Evolutionary conservation across 805 yeast species (phyloP), one percentile per base, ranked within the genome.

Genomic region (Nakazawaea anatomiae): DNA sequence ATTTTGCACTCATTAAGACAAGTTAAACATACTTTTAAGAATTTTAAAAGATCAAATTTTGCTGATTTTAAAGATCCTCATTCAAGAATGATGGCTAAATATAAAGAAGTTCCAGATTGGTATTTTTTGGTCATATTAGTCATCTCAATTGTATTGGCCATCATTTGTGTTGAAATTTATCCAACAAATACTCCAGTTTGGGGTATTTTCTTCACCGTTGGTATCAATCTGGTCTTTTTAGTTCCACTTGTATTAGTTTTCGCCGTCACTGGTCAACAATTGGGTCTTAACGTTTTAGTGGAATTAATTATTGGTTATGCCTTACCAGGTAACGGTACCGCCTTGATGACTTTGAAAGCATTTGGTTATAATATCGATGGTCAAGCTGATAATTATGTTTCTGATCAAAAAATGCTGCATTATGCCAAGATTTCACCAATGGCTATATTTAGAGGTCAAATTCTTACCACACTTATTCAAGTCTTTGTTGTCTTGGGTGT

Each of bases 41-140:
- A 46, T 39, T 55, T 52, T 11, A 53, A 50, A 12, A 46, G 53
- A 42, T 53, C 61, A 7, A 54, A 54, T 39, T 57, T 65, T 27
- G 62, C 53, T 39, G 57, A 54, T 10, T 67, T 58, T 55, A 59
- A 74, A 27, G 87, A 83, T 57, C 79, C 84, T 1, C 84, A 79
- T 57, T 73, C 81, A 51, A 69, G 67, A 44, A 79, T 80, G 75
- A 81, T 82, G 83, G 54, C 74, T 10, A 62, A 63, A 32, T 81
- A 82, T 62, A 72, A 70, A 27, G 88, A 82, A 57, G 85, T 81
- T 30, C 88, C 85, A n/a, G 78, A 75, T 51, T 74, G 75, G 74
- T 77, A 73, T 31, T 50, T 50, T 29, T 34, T 50, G n/a, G 39
- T 50, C 25, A 45, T 73, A 30, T 59, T 73, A 40, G 47, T 66